phyloP scores from a whole-genome alignment of 371 early-diverging fungal species.

The Haplosporangium sp. region DNA sequence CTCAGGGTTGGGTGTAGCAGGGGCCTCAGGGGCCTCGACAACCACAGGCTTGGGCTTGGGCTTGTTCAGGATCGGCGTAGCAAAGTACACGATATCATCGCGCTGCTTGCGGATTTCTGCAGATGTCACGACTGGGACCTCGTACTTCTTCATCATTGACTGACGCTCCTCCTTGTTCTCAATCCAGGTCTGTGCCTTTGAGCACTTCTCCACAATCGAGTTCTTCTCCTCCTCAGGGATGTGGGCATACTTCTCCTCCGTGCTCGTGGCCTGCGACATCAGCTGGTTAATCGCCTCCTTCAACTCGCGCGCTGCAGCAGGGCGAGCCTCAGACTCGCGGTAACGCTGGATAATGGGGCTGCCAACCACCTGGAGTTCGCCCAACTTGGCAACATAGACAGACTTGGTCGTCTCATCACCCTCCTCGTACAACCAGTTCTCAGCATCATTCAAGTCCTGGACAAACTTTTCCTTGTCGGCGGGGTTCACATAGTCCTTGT shows the following conservation, averaged over 20 bases:
- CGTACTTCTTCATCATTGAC: constrained; percentile 79
- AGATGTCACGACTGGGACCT: constrained; percentile 75
- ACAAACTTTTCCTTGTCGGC: constrained; percentile 77
- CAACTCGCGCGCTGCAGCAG: constrained; percentile 82
- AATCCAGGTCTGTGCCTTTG: constrained; percentile 89
- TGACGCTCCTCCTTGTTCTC: constrained; percentile 83
- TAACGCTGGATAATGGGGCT: constrained; percentile 85
- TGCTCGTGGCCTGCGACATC: constrained; percentile 74
- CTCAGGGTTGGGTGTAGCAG: constrained; percentile 21
- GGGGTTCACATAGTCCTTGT: constrained; percentile 81
- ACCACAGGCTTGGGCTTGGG: constrained; percentile 82
- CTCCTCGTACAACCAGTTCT: constrained; percentile 98
- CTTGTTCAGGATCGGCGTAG: constrained; percentile 87
- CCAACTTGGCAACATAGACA: constrained; percentile 87
- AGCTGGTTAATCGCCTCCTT: constrained; percentile 81
- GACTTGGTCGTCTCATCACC: constrained; percentile 94
- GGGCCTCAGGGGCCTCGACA: constrained; percentile 30
- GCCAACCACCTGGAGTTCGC: constrained; percentile 83
- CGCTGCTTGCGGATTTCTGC: constrained; percentile 83
- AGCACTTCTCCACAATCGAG: constrained; percentile 78
- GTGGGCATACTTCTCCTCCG: constrained; percentile 90
- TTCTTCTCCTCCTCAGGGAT: constrained; percentile 89
- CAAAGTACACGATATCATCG: constrained; percentile 69
- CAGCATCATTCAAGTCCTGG: constrained; percentile 78
- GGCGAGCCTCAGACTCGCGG: constrained; percentile 88